Percentiles rank a stretch among this genome's conserved stretches.
These are phyloP conservation scores for Colletotrichum trifolii DNA, from an alignment of 2,329 filamentous ascomycete species.

Conservation along the genomic window DNA sequence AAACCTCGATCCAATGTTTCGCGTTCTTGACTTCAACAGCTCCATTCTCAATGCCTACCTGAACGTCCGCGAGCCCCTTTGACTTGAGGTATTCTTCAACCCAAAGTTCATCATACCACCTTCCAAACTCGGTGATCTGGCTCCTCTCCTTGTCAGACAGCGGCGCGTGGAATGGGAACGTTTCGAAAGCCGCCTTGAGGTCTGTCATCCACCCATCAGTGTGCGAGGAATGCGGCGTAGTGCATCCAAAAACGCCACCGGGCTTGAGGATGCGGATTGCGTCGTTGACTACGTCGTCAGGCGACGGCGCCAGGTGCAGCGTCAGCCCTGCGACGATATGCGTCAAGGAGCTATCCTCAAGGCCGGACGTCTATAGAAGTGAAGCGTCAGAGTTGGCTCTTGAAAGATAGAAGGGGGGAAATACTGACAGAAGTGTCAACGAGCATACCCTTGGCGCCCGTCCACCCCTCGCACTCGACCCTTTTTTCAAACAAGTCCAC, in stretches of 20 bases:
- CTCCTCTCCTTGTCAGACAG: background rate
- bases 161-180: background rate
- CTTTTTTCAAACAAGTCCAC: slow-evolving; percentile 53
- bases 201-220: slow-evolving; percentile 2
- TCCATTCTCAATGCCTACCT: background rate
- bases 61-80: background rate
- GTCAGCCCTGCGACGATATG: slow-evolving; percentile 60
- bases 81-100: background rate
- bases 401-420: background rate
- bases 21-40: background rate
- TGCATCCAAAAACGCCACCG: slow-evolving; percentile 6
- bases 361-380: slow-evolving; percentile 48
- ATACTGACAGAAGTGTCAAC: slow-evolving; percentile 59
- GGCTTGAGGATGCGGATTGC: background rate
- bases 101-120: slow-evolving; percentile 10
- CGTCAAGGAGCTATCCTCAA: slow-evolving; percentile 52
- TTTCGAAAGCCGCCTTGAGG: background rate
- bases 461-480: slow-evolving; percentile 55
- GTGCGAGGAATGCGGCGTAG: slow-evolving; percentile 1
- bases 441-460: slow-evolving; percentile 54
- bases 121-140: background rate
- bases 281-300: slow-evolving; percentile 39
- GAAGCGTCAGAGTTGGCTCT: background rate
- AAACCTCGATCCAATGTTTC: background rate
- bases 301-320: slow-evolving; percentile 57